Evolutionary conservation across 139 green algal species (phyloP), one percentile per base, ranked within the genome.

Genomic region (Ostreobium quekettii): DNA sequence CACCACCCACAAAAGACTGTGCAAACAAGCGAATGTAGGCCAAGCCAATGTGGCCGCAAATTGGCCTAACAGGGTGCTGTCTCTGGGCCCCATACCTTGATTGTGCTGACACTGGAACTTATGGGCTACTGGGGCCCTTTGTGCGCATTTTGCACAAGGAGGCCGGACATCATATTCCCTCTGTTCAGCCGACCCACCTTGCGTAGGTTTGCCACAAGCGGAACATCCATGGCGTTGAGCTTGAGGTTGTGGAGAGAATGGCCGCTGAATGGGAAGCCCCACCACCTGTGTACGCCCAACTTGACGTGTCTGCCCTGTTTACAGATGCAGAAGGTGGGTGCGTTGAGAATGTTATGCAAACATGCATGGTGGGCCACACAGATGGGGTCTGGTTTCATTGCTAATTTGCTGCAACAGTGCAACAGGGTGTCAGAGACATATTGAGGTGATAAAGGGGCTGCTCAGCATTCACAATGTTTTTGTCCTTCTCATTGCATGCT

Each of bases 161-260:
- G 15, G 19, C 15, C 46, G 11, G 46, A 11, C 46, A 53, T 53
- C 46, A n/a, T n/a, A 11, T 19, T 53, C 15, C 46, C 46, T 26
- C 46, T 53, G 46, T 19, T 53, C 46, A 11, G 46, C 46, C 46
- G 15, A 53, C 46, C 19, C 46, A 53, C 46, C 46, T 19, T 19
- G 15, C 46, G 15, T 15, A 63, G 56, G 56, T 33, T 15, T 83
- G 77, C 67, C 53, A 49, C n/a, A 30, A 71, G 47, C 73, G 67
- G 47, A 78, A 77, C 46, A 49, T 69, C 1, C 79, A 83, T 31
- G 35, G 47, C 3, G 64, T 72, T 37, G 68, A 19, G 26, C 57
- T 76, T 61, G 76, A 74, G 26, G 74, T 78, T 32, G 47, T 85
- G 4, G 36, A 64, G 11, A 4, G 22, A 2, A 47, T 73, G 49